Percentiles rank a stretch among this genome's conserved stretches.
phyloP scores from a whole-genome alignment of 176 grass and related monocot species.

The bread wheat (Triticum aestivum) region IWGSC_CS_RefSeq_v2.1 NC_057809.1:191909373-191909872 shows the following conservation, averaged over 20 bases:
- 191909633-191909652: constrained; percentile 57
- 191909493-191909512: constrained; percentile 3
- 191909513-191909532: neutral
- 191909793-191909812: constrained; percentile 83
- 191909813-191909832: constrained; percentile 48
- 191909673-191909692: constrained; percentile 74
- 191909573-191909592: constrained; percentile 23
- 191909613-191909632: neutral
- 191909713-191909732: constrained; percentile 89
- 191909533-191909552: constrained; percentile 19
- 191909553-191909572: neutral
- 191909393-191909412: neutral
- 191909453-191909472: neutral
- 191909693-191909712: constrained; percentile 91
- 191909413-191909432: constrained; percentile 2
- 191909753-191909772: constrained; percentile 86
- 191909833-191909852: constrained; percentile 14
- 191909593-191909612: neutral
- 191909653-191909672: constrained; percentile 80
- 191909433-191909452: neutral
- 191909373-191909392: neutral
- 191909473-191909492: neutral
- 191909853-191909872: constrained; percentile 18
- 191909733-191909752: constrained; percentile 86
- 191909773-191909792: constrained; percentile 94